Base-by-base conservation (phyloP, 129 eudicot species). In the Arctium lappa region DNA sequence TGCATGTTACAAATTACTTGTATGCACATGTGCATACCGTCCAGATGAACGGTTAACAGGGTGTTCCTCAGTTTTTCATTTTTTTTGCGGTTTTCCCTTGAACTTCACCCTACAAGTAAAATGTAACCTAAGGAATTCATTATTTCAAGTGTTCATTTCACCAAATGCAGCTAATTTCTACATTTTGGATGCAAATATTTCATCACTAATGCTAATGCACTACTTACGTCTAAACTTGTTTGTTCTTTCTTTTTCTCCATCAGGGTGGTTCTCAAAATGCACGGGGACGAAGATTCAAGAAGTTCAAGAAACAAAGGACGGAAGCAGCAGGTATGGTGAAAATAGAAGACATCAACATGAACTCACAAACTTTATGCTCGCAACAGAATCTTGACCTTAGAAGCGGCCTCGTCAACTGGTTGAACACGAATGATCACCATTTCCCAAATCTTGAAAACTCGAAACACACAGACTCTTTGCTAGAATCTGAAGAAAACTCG, bases 321-420 rank as follows among this genome's bases (percentile, higher is more conserved):
- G 37, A 34, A 34, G 37, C 37, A 34, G 37, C 37, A 34, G 37
- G 37, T 34, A 34, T 3, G 37, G 37, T 34, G 37, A 34, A 34
- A 31, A 72, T 66, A 76, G 37, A 44, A 44, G n/a, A 11, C 80
- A 69, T 39, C n/a, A 27, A 72, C 38, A 18, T 33, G 72, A 8
- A 60, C 18, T 42, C 73, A 75, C 29, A 63, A 22, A 22, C 27
- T 22, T 22, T 22, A 22, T 22, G 27, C 27, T 22, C 27, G 27
- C 27, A 22, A 22, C 27, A 22, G 4, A 12, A 50, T 73, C 72
- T 8, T 39, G 34, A 76, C 34, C 76, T 4, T 0, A 34, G 44
- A 36, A 27, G 77, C 30, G 4, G 81, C 56, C 73, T 16, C 6
- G 85, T 87, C 77, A 72, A 71, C 60, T 83, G 83, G 87, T 76